Evolutionary conservation across 176 grass and related monocot species (phyloP).

Genomic region (Ampelocalamus luodianensis): DNA sequence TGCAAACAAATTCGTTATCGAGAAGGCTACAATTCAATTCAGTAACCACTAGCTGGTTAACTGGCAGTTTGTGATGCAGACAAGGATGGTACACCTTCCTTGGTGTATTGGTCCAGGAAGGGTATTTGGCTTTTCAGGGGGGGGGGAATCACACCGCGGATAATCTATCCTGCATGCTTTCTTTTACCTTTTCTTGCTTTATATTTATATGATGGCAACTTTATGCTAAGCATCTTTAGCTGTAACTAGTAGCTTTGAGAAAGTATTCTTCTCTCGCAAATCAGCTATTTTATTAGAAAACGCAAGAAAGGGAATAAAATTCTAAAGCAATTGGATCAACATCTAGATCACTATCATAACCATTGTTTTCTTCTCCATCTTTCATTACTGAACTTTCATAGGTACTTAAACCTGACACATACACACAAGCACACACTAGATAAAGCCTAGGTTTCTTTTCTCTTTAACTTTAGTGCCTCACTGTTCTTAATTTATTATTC

Average conservation of each 20-base stretch:
- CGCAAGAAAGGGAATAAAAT: not conserved
- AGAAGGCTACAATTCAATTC: constrained; percentile 19
- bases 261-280: constrained; percentile 36
- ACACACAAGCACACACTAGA: constrained; percentile 13
- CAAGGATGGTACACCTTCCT: constrained; percentile 66
- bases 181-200: constrained; percentile 40
- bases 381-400: constrained; percentile 25
- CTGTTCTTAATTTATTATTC: constrained; percentile 34
- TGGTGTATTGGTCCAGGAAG: constrained; percentile 53
- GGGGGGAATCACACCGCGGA: constrained; percentile 35
- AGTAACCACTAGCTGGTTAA: constrained; percentile 31
- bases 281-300: not conserved
- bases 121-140: constrained; percentile 43
- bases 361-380: constrained; percentile 14
- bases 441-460: constrained; percentile 26
- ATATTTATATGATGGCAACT: constrained; percentile 35
- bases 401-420: constrained; percentile 1
- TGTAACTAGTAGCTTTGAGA: constrained; percentile 33
- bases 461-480: constrained; percentile 5
- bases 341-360: constrained; percentile 21
- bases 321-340: not conserved
- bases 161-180: not conserved
- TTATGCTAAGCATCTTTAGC: constrained; percentile 44
- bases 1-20: constrained; percentile 4
- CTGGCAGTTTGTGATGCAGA: constrained; percentile 32